phyloP scores from a whole-genome alignment of 345 rosid species.

The Arabidopsis arenosa region DNA sequence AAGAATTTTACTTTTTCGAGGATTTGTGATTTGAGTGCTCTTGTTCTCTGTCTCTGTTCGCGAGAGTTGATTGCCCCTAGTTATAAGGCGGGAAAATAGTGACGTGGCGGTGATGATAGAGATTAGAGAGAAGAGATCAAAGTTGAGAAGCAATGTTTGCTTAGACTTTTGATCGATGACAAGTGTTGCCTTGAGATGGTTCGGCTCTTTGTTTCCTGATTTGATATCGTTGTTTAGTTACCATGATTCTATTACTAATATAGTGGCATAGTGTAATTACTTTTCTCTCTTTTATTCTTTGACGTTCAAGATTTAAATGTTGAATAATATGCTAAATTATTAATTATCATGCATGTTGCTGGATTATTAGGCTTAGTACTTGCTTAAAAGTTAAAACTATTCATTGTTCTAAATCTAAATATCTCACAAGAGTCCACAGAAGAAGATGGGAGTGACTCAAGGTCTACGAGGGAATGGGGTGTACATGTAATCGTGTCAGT shows the following conservation, averaged over 20 bases:
- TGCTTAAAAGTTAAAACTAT: conserved; percentile 27
- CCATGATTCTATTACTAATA: too few species aligned
- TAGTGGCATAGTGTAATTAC: too few species aligned
- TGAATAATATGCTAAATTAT: not conserved
- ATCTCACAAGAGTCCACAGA: conserved; percentile 36
- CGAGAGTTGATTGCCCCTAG: conserved; percentile 11
- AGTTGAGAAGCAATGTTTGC: conserved; percentile 8
- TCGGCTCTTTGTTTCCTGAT: not conserved
- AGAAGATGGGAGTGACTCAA: conserved; percentile 37
- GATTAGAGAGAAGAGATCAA: not conserved
- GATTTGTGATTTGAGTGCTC: conserved; percentile 14
- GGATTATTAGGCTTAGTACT: conserved; percentile 24
- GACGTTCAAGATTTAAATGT: too few species aligned
- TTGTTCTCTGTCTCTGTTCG: not conserved
- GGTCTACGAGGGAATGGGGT: conserved; percentile 28
- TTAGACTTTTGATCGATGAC: not conserved
- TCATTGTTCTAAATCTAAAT: conserved; percentile 23
- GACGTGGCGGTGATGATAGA: conserved; percentile 37
- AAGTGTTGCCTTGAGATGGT: conserved; percentile 1
- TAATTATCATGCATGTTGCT: conserved; percentile 1
- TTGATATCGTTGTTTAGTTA: too few species aligned
- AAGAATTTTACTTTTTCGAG: not conserved
- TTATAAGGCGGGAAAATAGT: conserved; percentile 45
- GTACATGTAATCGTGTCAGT: conserved; percentile 25
- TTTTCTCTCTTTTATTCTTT: too few species aligned